phyloP scores from a whole-genome alignment of 768 basidiomycete species.

The Plicaturopsis crispa region DNA sequence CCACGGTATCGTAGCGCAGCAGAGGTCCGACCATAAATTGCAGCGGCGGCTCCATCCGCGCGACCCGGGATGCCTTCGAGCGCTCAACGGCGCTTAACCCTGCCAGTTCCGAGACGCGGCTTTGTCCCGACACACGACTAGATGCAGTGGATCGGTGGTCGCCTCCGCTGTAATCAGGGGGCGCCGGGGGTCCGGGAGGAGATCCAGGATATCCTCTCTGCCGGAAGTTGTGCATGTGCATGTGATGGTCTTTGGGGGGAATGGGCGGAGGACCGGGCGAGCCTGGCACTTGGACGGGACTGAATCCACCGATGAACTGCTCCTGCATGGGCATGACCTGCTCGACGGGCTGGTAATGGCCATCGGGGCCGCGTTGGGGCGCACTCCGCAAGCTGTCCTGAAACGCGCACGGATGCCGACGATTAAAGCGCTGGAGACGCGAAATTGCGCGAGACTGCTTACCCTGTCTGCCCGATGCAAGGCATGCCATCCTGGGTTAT shows the following conservation, averaged over 20 bases:
- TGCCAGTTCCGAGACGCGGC: constrained; percentile 34
- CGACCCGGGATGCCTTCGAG: constrained; percentile 46
- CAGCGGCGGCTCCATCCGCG: constrained; percentile 74
- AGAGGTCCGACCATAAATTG: constrained; percentile 90
- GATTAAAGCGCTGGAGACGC: constrained; percentile 5
- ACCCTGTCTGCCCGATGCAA: constrained; percentile 53
- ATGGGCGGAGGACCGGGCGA: constrained; percentile 20
- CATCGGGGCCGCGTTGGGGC: constrained; percentile 37
- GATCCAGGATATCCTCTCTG: constrained; percentile 12
- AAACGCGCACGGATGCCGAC: constrained; percentile 3
- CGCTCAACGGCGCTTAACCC: constrained; percentile 57
- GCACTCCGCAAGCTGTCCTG: constrained; percentile 16
- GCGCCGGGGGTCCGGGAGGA: constrained; percentile 19
- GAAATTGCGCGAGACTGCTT: too few relatives aligned
- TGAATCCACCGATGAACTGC: constrained; percentile 51
- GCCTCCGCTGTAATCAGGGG: constrained; percentile 14
- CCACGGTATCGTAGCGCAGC: constrained; percentile 84
- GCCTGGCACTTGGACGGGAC: constrained; percentile 23
- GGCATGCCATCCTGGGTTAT: constrained; percentile 73
- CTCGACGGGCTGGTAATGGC: constrained; percentile 45
- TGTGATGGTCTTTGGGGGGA: constrained; percentile 38
- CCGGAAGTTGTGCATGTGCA: constrained; percentile 13
- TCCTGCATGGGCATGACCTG: constrained; percentile 57
- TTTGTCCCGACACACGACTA: constrained; percentile 5
- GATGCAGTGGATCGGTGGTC: constrained; percentile 5